These are phyloP conservation scores for Phlebiopsis gigantea DNA, from an alignment of 768 basidiomycete species.

Conservation along the genomic window DNA sequence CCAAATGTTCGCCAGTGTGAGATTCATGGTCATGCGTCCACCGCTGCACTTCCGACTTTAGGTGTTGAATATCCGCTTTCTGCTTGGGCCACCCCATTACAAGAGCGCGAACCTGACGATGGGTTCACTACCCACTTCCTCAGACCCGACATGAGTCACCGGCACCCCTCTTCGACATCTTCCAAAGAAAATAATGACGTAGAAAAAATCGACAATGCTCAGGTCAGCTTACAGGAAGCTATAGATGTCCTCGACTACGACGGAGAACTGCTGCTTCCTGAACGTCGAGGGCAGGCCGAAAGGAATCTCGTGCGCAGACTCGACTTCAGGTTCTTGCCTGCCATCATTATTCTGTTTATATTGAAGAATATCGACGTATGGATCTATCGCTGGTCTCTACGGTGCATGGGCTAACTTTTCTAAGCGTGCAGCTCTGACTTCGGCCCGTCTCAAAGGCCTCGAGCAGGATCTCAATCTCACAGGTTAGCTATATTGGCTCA, in stretches of 20 bases:
- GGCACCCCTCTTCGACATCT: neutral
- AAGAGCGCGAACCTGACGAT: neutral
- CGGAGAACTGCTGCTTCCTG: slow-evolving; percentile 19
- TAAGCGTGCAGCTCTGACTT: slow-evolving; percentile 35
- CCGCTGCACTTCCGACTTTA: slow-evolving; percentile 4
- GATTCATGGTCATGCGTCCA: slow-evolving; percentile 1
- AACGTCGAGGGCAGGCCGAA: slow-evolving; percentile 24
- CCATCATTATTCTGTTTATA: slow-evolving; percentile 53
- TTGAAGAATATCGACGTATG: slow-evolving; percentile 67
- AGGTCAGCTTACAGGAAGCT: neutral
- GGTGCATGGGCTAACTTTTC: neutral
- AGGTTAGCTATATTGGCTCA: slow-evolving; percentile 18
- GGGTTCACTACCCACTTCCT: neutral
- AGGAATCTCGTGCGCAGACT: slow-evolving; percentile 47
- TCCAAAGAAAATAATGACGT: slow-evolving; percentile 1
- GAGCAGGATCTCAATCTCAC: slow-evolving; percentile 32
- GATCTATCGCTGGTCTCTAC: slow-evolving; percentile 11
- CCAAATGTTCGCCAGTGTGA: neutral
- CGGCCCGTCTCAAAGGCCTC: slow-evolving; percentile 36
- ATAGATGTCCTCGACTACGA: slow-evolving; percentile 7
- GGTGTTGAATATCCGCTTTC: neutral
- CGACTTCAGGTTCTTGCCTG: slow-evolving; percentile 50
- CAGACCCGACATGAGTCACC: neutral
- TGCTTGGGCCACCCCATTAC: neutral
- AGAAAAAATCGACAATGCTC: slow-evolving; percentile 10